A percentile compares a stretch with the other conserved stretches of the same genome.
Evolutionary conservation across 2,329 filamentous ascomycete species (phyloP).

Genomic region (Talaromyces albobiverticillius): DNA sequence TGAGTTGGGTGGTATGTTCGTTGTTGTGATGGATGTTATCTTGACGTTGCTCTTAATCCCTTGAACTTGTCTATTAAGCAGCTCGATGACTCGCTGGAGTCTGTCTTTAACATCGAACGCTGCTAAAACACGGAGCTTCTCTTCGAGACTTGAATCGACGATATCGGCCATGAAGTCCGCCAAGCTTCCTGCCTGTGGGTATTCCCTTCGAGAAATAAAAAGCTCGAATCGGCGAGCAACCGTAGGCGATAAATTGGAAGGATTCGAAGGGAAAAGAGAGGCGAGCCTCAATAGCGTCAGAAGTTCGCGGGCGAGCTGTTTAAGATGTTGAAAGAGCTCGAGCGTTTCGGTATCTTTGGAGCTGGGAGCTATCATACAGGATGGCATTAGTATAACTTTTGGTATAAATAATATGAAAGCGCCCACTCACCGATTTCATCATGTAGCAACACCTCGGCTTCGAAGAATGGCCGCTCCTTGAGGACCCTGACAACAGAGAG

Average conservation of each 20-base stretch:
- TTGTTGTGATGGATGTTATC: slow-evolving; percentile 72
- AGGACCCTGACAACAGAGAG: slow-evolving; percentile 71
- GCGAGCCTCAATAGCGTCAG: slow-evolving; percentile 80
- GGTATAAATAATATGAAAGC: background rate
- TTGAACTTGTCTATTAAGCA: slow-evolving; percentile 77
- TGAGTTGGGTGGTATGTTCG: slow-evolving; percentile 59
- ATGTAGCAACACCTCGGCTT: slow-evolving; percentile 71
- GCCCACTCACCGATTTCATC: slow-evolving; percentile 62
- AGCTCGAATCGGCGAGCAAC: slow-evolving; percentile 81
- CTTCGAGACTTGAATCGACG: slow-evolving; percentile 80
- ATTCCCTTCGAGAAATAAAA: slow-evolving; percentile 78
- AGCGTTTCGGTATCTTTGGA: slow-evolving; percentile 63
- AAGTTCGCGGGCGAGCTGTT: slow-evolving; percentile 80
- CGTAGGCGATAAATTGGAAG: slow-evolving; percentile 72
- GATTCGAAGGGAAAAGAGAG: slow-evolving; percentile 72
- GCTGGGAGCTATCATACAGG: slow-evolving; percentile 28
- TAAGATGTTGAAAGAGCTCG: slow-evolving; percentile 74
- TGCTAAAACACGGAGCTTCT: slow-evolving; percentile 84
- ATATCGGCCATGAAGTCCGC: slow-evolving; percentile 98
- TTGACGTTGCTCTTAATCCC: slow-evolving; percentile 84
- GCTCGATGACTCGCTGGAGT: slow-evolving; percentile 75
- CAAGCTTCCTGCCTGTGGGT: slow-evolving; percentile 77
- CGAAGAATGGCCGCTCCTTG: slow-evolving; percentile 80
- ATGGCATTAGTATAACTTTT: background rate
- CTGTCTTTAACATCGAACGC: slow-evolving; percentile 74